A percentile compares a stretch with the other conserved stretches of the same genome.
Conservation (phyloP, 2,329 filamentous ascomycete genomes). For the Alternaria dauci region DNA sequence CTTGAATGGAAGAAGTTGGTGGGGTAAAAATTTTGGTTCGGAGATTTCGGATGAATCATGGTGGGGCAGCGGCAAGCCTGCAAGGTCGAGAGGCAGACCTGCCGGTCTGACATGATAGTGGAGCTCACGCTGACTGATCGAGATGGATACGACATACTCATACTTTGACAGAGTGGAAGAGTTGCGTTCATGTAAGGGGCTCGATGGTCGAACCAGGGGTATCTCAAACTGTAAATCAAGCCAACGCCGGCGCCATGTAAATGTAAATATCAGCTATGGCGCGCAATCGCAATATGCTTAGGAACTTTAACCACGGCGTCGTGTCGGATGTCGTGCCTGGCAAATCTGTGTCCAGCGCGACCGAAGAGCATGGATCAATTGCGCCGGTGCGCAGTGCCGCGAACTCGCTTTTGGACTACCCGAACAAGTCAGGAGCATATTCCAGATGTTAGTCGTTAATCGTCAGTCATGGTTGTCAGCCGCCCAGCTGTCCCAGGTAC, state of each 20-base stretch:
- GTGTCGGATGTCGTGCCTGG: neutral
- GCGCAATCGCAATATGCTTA: neutral
- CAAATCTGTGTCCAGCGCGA: neutral
- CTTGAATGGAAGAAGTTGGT: neutral
- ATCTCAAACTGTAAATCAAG: conserved; percentile 4
- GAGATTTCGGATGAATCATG: conserved; percentile 2
- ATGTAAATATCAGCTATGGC: neutral
- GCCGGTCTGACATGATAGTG: neutral
- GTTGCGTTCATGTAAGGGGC: conserved; percentile 4
- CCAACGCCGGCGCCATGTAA: conserved; percentile 10
- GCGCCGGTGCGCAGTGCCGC: neutral
- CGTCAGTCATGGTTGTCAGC: neutral
- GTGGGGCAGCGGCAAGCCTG: neutral
- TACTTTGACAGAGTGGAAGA: neutral
- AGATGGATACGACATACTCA: neutral
- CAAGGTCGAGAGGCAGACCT: neutral
- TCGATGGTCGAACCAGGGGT: conserved; percentile 7
- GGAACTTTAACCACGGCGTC: fast-evolving
- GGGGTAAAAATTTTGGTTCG: conserved; percentile 4
- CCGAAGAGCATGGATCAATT: neutral
- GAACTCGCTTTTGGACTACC: neutral
- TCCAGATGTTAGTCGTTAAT: neutral
- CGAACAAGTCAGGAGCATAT: neutral
- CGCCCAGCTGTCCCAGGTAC: conserved; percentile 65
- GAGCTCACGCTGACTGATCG: neutral